Percentiles rank a stretch among this genome's conserved stretches.
Evolutionary conservation across 805 yeast species (phyloP).

Genomic region (Suhomyces faveliae): DNA sequence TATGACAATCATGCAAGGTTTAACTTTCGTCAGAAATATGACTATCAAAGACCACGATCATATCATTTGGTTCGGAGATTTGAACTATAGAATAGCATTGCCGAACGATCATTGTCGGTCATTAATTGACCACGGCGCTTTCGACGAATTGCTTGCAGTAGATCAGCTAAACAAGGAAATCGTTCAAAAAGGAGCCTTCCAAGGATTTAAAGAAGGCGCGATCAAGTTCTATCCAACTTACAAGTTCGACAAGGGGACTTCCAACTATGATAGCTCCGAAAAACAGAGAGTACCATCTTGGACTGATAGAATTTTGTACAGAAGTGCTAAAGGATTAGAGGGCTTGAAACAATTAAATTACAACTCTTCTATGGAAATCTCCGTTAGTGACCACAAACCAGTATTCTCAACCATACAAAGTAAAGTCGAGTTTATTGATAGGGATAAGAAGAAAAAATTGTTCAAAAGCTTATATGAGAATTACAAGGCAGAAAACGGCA

Average conservation of each 20-base stretch:
- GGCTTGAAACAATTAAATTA: slow-evolving; percentile 62
- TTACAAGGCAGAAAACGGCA: slow-evolving; percentile 31
- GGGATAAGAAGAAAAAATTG: slow-evolving; percentile 27
- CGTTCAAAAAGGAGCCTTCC: slow-evolving; percentile 26
- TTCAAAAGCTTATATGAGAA: slow-evolving; percentile 26
- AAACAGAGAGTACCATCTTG: slow-evolving; percentile 94
- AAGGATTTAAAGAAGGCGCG: slow-evolving; percentile 62
- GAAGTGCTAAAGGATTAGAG: slow-evolving; percentile 43
- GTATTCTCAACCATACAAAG: slow-evolving; percentile 78
- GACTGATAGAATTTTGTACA: slow-evolving; percentile 83
- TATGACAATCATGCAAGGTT: slow-evolving; percentile 68
- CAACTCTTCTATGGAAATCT: slow-evolving; percentile 56
- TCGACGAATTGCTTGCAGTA: slow-evolving; percentile 52
- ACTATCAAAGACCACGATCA: slow-evolving; percentile 75
- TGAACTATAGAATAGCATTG: slow-evolving; percentile 78
- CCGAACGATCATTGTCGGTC: slow-evolving; percentile 67
- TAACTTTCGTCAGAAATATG: slow-evolving; percentile 75
- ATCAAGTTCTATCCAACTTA: slow-evolving; percentile 88
- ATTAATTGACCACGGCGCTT: slow-evolving; percentile 47
- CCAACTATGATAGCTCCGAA: slow-evolving; percentile 81
- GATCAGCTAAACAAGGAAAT: slow-evolving; percentile 84
- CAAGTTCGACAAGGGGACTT: slow-evolving; percentile 87
- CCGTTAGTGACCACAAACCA: slow-evolving; percentile 87
- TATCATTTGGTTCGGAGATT: slow-evolving; percentile 89
- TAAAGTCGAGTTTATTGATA: slow-evolving; percentile 64